Percentiles rank a stretch among this genome's conserved stretches.
Conservation (phyloP, 164 flowering plant genomes). For the Macadamia integrifolia region DNA sequence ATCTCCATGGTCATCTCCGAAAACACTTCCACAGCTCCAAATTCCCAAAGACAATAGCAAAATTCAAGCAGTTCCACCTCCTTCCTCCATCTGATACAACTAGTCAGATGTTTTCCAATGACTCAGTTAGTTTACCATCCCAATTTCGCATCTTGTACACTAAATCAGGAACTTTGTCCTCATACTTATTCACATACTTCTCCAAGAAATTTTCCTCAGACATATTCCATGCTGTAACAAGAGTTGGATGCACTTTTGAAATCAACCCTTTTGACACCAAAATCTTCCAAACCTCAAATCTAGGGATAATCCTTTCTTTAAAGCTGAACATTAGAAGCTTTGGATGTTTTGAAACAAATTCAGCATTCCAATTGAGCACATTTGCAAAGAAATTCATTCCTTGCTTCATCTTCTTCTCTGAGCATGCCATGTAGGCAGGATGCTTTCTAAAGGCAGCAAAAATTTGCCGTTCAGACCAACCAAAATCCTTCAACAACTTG, state of each 20-base stretch:
- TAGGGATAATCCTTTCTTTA: not conserved
- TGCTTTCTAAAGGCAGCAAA: constrained; percentile 5
- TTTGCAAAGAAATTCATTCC: constrained; percentile 9
- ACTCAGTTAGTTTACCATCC: too few species aligned
- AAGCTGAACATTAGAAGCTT: not conserved
- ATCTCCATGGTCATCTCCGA: too few species aligned
- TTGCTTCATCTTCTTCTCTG: constrained; percentile 6
- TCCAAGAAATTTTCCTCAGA: constrained; percentile 2
- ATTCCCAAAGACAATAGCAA: too few species aligned
- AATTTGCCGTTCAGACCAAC: constrained; percentile 11
- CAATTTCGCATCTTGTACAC: too few species aligned
- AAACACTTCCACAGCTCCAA: too few species aligned
- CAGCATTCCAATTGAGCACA: not conserved
- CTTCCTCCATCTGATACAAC: too few species aligned
- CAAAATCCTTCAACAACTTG: constrained; percentile 7
- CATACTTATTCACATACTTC: not conserved
- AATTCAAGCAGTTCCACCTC: too few species aligned
- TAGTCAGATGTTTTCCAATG: too few species aligned
- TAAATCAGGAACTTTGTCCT: not conserved
- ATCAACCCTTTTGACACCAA: not conserved
- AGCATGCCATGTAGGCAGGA: not conserved
- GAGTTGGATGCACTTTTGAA: not conserved
- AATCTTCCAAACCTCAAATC: not conserved
- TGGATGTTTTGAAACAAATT: not conserved
- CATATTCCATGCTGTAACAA: not conserved